Evolutionary conservation across 208 protist species (phyloP), one percentile per base, ranked within the genome.

Genomic region (Crithidia bombi): DNA sequence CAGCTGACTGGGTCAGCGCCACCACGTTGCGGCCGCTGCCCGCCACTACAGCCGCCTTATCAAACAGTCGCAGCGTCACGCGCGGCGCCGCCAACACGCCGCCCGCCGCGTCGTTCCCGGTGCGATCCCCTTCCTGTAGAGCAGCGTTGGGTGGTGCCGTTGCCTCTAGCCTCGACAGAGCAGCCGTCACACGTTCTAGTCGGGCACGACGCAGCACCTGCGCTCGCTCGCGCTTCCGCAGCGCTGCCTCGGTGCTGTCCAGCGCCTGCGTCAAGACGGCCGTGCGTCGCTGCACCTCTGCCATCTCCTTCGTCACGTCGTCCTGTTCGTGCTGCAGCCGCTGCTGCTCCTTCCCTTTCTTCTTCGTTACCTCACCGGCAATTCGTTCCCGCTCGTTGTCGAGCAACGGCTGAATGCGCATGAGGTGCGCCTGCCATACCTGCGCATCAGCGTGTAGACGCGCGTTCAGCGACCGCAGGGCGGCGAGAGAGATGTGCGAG

Each of bases 331-430:
- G 65, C 63, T 86, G 76, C 36, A 91, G 72, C 39, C 70, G 78
- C 33, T 74, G 50, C 26, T 84, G 69, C 66, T 95, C 90, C 62
- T 85, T 85, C 0, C 87, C 87, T 46, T 87, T 88, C 41, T 63
- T 52, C 46, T 80, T 77, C 26, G 10, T 41, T 28, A 84, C 55
- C 72, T 90, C 84, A 21, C 49, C 17, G 33, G 78, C 85, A 11
- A 90, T 17, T 19, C 71, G 75, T 46, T 57, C 54, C 3, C 76
- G 63, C 73, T 86, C 79, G n/a, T 41, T 38, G 7, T 43, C 25
- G 35, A 87, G 73, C 14, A 84, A 28, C 32, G 54, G 44, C 55
- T 73, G 59, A 9, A 81, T 55, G 30, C 59, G 65, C 25, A 14
- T 32, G 39, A 75, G 50, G 58, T 80, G 64, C 10, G 61, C 65